Base-by-base conservation (phyloP, 768 basidiomycete genomes). In the Tubosaeta sp. region DNA sequence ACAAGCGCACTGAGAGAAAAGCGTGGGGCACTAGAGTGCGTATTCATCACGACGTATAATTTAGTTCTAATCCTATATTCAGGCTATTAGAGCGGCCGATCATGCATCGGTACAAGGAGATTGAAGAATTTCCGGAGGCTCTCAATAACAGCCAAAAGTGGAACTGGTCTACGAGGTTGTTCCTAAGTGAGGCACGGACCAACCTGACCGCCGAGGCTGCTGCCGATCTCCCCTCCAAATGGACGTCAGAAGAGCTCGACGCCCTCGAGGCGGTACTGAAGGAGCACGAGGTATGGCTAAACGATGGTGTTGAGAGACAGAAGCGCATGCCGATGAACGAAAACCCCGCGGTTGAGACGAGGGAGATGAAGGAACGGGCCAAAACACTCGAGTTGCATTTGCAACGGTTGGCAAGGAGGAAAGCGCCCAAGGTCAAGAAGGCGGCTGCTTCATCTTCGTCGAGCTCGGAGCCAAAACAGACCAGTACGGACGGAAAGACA, bases 121-220 rank as follows among this genome's bases (percentile, higher is more conserved):
- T 89, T 41, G 82, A 88, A 56, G 83, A 83, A 25, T 93, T 96
- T 70, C 88, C 90, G 3, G 79, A 82, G 55, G 83, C 86, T 1
- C 75, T 98, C 48, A 87, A 92, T 62, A 86, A 79, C 70, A 84
- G 81, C 51, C 88, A 90, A 65, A 86, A 83, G 81, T 87, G 83
- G 87, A 92, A 83, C 71, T 99, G 82, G 89, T 86, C 78, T 69
- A 88, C 82, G 52, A 84, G 77, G 14, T 67, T 89, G n/a, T 99
- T 98, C 85, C 77, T 96, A 25, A 71, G 76, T 1, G 87, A 92
- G 47, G 94, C 94, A 21, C 76, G 76, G 6, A 65, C 75, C 51
- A 94, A 95, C 67, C 70, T 87, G 39, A 90, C 90, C 2, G 69
- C 71, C 3, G 88, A 89, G 57, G 70, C 75, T 13, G 75, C 76